Evolutionary conservation across 1,139 yeast genomes (phyloP).

Genomic region (Starmera stellimalicola): DNA sequence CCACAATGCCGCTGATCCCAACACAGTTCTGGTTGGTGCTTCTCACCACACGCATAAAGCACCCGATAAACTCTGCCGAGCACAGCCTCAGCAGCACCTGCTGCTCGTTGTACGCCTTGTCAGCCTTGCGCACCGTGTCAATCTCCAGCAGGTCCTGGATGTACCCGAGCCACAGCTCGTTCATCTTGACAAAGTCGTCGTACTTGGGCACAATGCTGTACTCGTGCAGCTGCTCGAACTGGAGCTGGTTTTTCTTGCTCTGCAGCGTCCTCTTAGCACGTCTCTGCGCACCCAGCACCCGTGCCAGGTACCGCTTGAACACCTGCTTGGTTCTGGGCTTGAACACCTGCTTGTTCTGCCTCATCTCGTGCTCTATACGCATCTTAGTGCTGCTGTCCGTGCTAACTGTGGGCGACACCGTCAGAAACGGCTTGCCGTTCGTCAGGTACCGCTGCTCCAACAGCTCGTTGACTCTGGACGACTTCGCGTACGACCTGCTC

Average conservation of each 20-base stretch:
- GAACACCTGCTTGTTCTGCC: constrained; percentile 4
- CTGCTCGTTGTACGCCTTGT: constrained; percentile 15
- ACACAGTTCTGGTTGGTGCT: constrained; percentile 49
- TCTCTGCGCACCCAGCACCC: constrained; percentile 26
- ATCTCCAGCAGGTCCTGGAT: constrained; percentile 39
- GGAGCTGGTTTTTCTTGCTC: constrained; percentile 6
- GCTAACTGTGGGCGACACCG: constrained; percentile 34
- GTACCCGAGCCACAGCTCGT: constrained; percentile 55
- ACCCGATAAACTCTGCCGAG: constrained; percentile 81
- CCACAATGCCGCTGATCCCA: constrained; percentile 68
- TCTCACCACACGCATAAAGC: constrained; percentile 48
- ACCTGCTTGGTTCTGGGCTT: constrained; percentile 29
- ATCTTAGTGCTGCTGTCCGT: constrained; percentile 5
- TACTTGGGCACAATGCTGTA: constrained; percentile 38
- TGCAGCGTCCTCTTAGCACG: constrained; percentile 22
- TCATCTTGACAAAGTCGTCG: constrained; percentile 43
- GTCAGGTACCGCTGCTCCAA: constrained; percentile 40
- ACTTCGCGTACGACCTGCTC: constrained; percentile 35
- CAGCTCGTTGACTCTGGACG: constrained; percentile 34
- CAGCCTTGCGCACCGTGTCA: not conserved
- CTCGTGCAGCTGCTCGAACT: constrained; percentile 21
- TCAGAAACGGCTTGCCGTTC: constrained; percentile 46
- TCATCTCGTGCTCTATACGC: constrained; percentile 3
- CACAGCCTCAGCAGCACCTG: constrained; percentile 48
- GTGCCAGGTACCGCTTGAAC: constrained; percentile 35